Percentiles rank a stretch among this genome's conserved stretches.
Evolutionary conservation across 2,329 filamentous ascomycete genomes (phyloP).

Genomic region (Colletotrichum liriopes): DNA sequence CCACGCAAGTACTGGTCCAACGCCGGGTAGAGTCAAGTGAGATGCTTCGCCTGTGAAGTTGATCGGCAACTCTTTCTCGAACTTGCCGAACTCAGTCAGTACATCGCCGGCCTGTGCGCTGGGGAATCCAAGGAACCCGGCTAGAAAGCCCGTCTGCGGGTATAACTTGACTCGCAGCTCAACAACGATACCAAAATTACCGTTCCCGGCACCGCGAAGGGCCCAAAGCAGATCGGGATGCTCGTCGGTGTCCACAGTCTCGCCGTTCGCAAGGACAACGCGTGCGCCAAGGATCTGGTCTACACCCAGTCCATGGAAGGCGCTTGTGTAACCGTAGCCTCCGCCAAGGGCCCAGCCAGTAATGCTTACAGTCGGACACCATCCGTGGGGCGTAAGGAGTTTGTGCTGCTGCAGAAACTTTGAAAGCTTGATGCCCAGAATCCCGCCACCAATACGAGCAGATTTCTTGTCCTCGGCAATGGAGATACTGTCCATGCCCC

Average conservation of each 20-base stretch:
- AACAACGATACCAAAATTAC: slow-evolving; percentile 56
- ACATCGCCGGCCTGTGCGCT: slow-evolving; percentile 48
- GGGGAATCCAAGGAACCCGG: slow-evolving; percentile 29
- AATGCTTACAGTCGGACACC: slow-evolving; percentile 48
- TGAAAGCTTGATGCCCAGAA: slow-evolving; percentile 35
- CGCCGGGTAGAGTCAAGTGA: slow-evolving; percentile 26
- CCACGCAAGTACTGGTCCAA: slow-evolving; percentile 24
- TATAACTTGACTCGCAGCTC: slow-evolving; percentile 59
- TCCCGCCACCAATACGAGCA: slow-evolving; percentile 41
- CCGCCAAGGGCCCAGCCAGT: slow-evolving; percentile 54
- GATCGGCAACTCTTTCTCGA: slow-evolving; percentile 48
- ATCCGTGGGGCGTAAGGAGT: slow-evolving; percentile 35
- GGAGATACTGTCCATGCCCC: slow-evolving; percentile 31
- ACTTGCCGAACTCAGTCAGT: neutral
- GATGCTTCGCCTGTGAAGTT: slow-evolving; percentile 35
- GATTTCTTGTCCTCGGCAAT: slow-evolving; percentile 40
- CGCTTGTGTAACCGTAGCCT: slow-evolving; percentile 53
- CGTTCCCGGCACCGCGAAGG: slow-evolving; percentile 58
- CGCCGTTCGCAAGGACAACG: slow-evolving; percentile 55
- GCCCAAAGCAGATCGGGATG: slow-evolving; percentile 51
- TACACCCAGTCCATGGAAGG: slow-evolving; percentile 53
- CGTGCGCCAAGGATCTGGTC: slow-evolving; percentile 57
- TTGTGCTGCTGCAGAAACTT: slow-evolving; percentile 34
- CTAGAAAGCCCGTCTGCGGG: slow-evolving; percentile 42
- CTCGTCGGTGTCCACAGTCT: slow-evolving; percentile 55